Evolutionary conservation across 345 rosid genomes (phyloP).

Genomic region (Clausena lansium): DNA sequence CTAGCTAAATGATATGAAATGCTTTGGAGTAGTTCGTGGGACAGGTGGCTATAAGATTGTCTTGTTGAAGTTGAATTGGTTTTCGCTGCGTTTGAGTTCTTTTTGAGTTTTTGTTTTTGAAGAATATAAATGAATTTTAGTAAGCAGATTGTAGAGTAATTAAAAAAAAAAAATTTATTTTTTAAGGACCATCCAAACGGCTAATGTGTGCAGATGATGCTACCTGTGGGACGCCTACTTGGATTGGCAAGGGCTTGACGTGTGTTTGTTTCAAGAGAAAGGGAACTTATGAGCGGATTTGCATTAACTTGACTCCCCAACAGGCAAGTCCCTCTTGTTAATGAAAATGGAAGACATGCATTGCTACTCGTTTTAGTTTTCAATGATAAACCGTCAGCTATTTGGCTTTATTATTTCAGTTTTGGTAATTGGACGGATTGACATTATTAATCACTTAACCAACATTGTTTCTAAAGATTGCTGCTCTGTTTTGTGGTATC

Average conservation of each 20-base stretch:
- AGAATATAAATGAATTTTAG: neutral
- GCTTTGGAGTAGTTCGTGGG: conserved; percentile 15
- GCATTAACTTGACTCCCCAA: conserved; percentile 70
- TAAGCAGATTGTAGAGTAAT: neutral
- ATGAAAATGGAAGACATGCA: neutral
- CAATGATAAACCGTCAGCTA: no score
- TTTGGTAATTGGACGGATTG: neutral
- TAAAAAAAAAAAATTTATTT: neutral
- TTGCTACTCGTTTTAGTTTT: neutral
- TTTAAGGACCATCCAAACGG: neutral
- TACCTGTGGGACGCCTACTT: conserved; percentile 59
- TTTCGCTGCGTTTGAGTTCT: no score
- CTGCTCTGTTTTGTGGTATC: neutral
- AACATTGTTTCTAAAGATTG: neutral
- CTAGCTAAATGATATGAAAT: conserved; percentile 16
- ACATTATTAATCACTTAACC: neutral
- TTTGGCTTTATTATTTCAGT: neutral
- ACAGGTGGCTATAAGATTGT: conserved; percentile 18
- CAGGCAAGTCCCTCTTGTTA: conserved; percentile 51
- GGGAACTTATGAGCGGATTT: conserved; percentile 67
- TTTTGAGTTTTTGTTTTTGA: neutral
- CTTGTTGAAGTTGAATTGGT: neutral
- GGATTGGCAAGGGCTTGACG: conserved; percentile 84
- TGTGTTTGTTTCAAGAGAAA: conserved; percentile 91
- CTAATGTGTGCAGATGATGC: conserved; percentile 46